Evolutionary conservation across 2,329 filamentous ascomycete genomes (phyloP), one percentile per base, ranked within the genome.

Genomic region (Phialemoniopsis sp.): DNA sequence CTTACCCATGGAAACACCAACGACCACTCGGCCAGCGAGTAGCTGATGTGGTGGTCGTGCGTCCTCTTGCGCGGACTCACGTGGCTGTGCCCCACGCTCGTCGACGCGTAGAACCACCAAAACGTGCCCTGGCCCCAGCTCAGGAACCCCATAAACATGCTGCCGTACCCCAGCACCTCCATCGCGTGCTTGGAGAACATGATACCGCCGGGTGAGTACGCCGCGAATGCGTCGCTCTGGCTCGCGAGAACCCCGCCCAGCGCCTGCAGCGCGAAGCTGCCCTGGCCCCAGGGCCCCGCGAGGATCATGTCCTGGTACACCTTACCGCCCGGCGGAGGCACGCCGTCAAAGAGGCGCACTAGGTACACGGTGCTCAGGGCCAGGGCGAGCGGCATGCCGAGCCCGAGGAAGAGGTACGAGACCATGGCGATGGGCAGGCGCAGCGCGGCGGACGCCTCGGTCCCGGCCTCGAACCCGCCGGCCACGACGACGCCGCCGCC

Each of bases 101-200:
- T 42, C 8, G 63, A 46, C 3, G 62, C 60, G 41, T 68, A 62
- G n/a, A 50, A 43, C 58, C 62, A 63, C 64, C 63, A 69, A 28
- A 68, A 64, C 2, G 60, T 57, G 1, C 54, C 60, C 32, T 61
- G 58, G 0, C 64, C 65, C 56, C 62, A 66, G 16, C 53, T 47
- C 13, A 65, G 34, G 15, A 70, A 39, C 0, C 62, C 64, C 0
- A 53, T 43, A 15, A 68, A 57, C 30, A 61, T 52, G 30, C 65
- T 67, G 5, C 51, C 41, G 16, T 52, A 55, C 0, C 50, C 57
- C 7, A 68, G 46, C 0, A 54, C 46, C 1, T 34, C 38, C 1
- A 59, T 58, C 2, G 63, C 59, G 3, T 50, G 38, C 2, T 47
- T 51, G 1, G 58, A 56, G 5, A 68, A 41, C 10, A 64, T 54